Evolutionary conservation across 768 basidiomycete species (phyloP), one percentile per base, ranked within the genome.

Genomic region (Megacollybia marginata): DNA sequence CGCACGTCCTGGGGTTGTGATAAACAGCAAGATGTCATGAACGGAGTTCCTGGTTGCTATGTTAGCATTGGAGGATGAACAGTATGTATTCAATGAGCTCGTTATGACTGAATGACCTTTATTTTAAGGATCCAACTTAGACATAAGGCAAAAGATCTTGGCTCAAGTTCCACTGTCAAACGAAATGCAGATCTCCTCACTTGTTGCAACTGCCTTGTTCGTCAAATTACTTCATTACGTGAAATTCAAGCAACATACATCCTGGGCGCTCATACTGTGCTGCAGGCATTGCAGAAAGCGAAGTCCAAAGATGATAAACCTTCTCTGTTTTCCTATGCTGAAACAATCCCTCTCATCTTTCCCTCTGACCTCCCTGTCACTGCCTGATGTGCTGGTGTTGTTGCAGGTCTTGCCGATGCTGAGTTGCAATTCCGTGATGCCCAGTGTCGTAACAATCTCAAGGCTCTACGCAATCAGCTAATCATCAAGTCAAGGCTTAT

Each of bases 381-480:
- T 13, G n/a, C 15, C 5, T 4, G 44, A 3, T 13, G 9, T n/a
- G n/a, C n/a, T 44, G n/a, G 13, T 19, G 31, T 20, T 13, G 5
- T 20, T 12, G 8, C 50, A 5, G 18, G 42, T 4, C n/a, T 50
- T 10, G 28, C 5, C 6, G 42, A 50, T 19, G 31, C 31, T 16
- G 48, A 50, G 42, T n/a, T 45, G 19, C 44, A 53, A 2, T 48
- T 64, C 9, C 50, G 58, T 0, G 28, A 49, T 19, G 60, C 58
- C 1, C 54, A 58, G 16, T 57, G 54, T 28, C 47, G 59, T 33
- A 58, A 64, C 42, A 52, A 57, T 9, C 52, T 64, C 1, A 47
- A 28, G n/a, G 55, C 57, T n/a, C 49, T 62, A 19, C 55, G 55
- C 5, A 48, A 49, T 10, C 54, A 49, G 8, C 51, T 48, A 0